These are phyloP conservation scores for Gentiana macrophylla DNA, from an alignment of 257 asterid species.

Conservation along the genomic window DNA sequence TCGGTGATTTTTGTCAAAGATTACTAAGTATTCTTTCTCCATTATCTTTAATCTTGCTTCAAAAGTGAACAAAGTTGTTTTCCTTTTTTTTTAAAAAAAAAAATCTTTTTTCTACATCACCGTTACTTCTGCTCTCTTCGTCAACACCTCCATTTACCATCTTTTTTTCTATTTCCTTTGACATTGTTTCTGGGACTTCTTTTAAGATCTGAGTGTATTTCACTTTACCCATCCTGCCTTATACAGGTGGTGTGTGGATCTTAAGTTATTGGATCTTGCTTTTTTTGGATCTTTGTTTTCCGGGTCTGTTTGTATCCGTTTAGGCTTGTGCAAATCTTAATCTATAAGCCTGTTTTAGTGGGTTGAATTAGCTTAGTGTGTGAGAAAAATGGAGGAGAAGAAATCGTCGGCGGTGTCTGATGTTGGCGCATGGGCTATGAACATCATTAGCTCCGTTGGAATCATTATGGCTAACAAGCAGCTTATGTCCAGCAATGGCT, in stretches of 20 bases:
- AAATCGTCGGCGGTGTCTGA: conserved; percentile 67
- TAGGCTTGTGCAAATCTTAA: neutral
- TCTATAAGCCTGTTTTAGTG: neutral
- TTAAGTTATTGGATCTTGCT: neutral
- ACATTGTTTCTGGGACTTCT: neutral
- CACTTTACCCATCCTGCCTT: conserved; percentile 2
- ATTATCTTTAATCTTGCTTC: no score
- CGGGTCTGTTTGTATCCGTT: neutral
- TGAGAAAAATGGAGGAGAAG: conserved; percentile 54
- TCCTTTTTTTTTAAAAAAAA: no score
- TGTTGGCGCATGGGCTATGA: conserved; percentile 98
- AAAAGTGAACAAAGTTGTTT: no score
- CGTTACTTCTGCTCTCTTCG: neutral
- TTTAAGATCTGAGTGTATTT: conserved; percentile 4
- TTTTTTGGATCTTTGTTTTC: no score
- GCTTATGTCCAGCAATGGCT: conserved; percentile 78
- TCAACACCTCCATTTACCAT: neutral
- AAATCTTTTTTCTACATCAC: no score
- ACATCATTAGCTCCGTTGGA: conserved; percentile 88
- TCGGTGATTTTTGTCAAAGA: no score
- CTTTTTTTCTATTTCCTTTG: neutral
- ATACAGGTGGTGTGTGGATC: neutral
- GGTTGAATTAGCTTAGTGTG: neutral
- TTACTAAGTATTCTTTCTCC: no score
- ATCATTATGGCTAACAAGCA: conserved; percentile 95